A percentile compares a stretch with the other conserved stretches of the same genome.
phyloP scores from a whole-genome alignment of 176 grass and related monocot species.

The Oryza coarctata region DNA sequence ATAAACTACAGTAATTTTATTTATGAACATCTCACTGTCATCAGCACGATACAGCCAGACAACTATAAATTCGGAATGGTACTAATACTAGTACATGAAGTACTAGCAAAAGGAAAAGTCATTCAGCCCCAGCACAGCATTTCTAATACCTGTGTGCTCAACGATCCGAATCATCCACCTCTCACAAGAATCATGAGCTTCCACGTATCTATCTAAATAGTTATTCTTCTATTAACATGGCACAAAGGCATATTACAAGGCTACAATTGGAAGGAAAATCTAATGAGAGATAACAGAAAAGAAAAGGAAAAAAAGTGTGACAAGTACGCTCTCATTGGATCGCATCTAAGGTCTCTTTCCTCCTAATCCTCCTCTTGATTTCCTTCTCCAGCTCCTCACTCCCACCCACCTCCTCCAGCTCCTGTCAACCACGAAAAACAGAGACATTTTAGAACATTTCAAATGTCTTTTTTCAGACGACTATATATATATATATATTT shows the following conservation, averaged over 20 bases:
- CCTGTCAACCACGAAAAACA: slow-evolving; percentile 32
- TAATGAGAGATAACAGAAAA: not conserved
- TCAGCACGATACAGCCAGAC: not conserved
- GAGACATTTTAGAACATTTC: not conserved
- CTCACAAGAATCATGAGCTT: not conserved
- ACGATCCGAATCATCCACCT: not conserved
- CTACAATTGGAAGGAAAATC: not conserved
- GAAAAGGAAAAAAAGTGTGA: not conserved
- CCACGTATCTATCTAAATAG: slow-evolving; percentile 10
- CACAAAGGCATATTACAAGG: not conserved
- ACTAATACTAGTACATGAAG: not conserved
- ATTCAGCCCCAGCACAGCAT: not conserved
- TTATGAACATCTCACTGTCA: not conserved
- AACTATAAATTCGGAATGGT: not conserved
- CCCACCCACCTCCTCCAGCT: slow-evolving; percentile 85
- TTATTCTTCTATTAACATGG: not conserved
- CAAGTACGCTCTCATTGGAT: slow-evolving; percentile 28
- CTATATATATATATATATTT: not conserved
- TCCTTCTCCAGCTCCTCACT: slow-evolving; percentile 82
- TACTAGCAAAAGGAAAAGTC: not conserved
- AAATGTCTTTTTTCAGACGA: not conserved
- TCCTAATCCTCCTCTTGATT: slow-evolving; percentile 72
- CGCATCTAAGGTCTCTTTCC: slow-evolving; percentile 29
- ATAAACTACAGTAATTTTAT: not conserved
- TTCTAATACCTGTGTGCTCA: slow-evolving; percentile 22